Conservation (phyloP, 2,329 filamentous ascomycete species). For the Phyllachora maydis region DNA sequence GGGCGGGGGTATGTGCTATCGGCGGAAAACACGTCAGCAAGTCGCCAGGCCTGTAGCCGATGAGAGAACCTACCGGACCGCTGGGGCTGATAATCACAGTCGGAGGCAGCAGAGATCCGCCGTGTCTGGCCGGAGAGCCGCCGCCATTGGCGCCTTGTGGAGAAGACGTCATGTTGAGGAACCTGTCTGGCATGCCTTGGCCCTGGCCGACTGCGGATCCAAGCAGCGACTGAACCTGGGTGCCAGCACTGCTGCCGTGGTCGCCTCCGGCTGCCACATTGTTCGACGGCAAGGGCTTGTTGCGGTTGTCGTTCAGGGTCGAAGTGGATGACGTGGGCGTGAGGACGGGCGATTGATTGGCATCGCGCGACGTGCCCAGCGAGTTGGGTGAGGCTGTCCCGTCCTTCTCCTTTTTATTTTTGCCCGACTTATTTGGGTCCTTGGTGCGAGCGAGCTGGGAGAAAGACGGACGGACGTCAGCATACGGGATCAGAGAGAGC, state of each 20-base stretch:
- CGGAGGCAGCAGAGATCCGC: slow-evolving; percentile 50
- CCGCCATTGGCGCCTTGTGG: slow-evolving; percentile 26
- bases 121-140: slow-evolving; percentile 41
- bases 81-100: slow-evolving; percentile 92
- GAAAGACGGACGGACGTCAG: slow-evolving; percentile 37
- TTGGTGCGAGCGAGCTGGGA: slow-evolving; percentile 77
- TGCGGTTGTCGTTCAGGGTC: slow-evolving; percentile 65
- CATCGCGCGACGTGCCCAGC: slow-evolving; percentile 24
- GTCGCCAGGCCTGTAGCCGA: too few relatives aligned
- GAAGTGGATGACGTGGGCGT: slow-evolving; percentile 85
- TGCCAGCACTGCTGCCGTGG: slow-evolving; percentile 9
- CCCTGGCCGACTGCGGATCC: slow-evolving; percentile 15
- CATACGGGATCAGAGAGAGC: slow-evolving; percentile 3
- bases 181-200: slow-evolving; percentile 11
- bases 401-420: slow-evolving; percentile 56
- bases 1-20: too few relatives aligned
- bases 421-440: slow-evolving; percentile 64
- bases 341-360: slow-evolving; percentile 37
- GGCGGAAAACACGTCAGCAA: too few relatives aligned
- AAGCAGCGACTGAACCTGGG: too few relatives aligned
- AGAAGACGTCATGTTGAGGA: too few relatives aligned
- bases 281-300: slow-evolving; percentile 52
- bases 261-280: slow-evolving; percentile 20
- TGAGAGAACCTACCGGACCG: slow-evolving; percentile 68
- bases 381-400: slow-evolving; percentile 65